phyloP scores from a whole-genome alignment of 768 basidiomycete species.

The Clavaria fumosa region DNA sequence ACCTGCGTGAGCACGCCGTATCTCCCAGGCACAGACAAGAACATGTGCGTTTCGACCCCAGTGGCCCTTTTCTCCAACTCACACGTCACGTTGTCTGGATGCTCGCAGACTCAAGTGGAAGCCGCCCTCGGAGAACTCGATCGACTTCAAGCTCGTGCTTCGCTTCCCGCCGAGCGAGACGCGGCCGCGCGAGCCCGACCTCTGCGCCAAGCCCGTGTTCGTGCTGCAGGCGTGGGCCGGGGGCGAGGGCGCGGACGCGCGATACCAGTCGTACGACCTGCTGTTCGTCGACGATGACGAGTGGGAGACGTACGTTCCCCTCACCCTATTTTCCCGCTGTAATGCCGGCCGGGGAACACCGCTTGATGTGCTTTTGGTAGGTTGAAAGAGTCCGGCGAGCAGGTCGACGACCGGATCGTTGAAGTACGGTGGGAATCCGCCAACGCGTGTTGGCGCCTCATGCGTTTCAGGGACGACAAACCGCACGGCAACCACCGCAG shows the following conservation, averaged over 20 bases:
- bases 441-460: conserved; percentile 65
- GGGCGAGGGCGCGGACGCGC: conserved; percentile 33
- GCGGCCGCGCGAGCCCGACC: conserved; percentile 53
- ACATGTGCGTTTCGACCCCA: conserved; percentile 68
- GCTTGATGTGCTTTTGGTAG: conserved; percentile 25
- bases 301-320: conserved; percentile 70
- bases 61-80: background rate
- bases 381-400: conserved; percentile 71
- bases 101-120: conserved; percentile 87
- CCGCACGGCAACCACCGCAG: conserved; percentile 76
- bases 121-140: conserved; percentile 91
- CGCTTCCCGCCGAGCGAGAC: conserved; percentile 62
- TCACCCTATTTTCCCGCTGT: background rate
- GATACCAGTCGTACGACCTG: conserved; percentile 73
- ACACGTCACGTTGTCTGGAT: conserved; percentile 5
- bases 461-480: conserved; percentile 93
- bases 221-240: conserved; percentile 75
- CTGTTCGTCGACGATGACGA: conserved; percentile 79
- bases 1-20: conserved; percentile 82
- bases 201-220: conserved; percentile 74
- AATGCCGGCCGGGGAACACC: background rate
- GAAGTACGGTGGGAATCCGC: conserved; percentile 82
- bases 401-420: conserved; percentile 85
- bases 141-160: conserved; percentile 94
- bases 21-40: conserved; percentile 67